Percentiles rank a stretch among this genome's conserved stretches.
Conservation (phyloP, 192 early-diverging fungal genomes). For the Dispira parvispora region DNA sequence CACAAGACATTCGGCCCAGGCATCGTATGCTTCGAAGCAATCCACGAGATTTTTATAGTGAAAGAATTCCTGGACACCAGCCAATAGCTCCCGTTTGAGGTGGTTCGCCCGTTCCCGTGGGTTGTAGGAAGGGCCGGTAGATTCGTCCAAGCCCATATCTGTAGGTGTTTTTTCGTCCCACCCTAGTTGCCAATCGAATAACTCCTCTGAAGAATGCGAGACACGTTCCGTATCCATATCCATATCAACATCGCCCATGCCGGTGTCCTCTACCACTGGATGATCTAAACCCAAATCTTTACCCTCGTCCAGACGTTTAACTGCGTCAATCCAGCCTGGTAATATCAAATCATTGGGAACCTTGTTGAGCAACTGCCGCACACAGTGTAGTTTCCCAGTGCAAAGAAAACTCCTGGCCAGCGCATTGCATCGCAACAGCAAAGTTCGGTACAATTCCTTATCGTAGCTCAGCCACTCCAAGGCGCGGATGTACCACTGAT, state of each 20-base stretch:
- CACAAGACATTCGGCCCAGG: background rate
- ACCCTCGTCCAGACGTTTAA: background rate
- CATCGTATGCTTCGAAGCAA: slow-evolving; percentile 27
- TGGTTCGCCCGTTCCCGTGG: background rate
- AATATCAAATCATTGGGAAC: slow-evolving; percentile 27
- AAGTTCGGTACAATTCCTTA: slow-evolving; percentile 23
- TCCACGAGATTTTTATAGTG: slow-evolving; percentile 25
- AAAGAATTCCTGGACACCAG: slow-evolving; percentile 15
- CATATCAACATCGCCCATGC: slow-evolving; percentile 13
- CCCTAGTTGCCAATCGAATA: no score
- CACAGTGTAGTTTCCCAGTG: slow-evolving; percentile 28
- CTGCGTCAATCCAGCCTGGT: slow-evolving; percentile 20
- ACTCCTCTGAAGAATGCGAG: no score
- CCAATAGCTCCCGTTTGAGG: background rate
- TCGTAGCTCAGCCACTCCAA: slow-evolving; percentile 41
- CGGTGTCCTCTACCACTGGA: background rate
- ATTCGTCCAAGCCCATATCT: background rate
- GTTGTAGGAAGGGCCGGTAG: background rate
- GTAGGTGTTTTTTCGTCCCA: background rate
- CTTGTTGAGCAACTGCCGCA: slow-evolving; percentile 24
- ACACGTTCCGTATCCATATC: background rate
- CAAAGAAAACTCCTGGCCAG: slow-evolving; percentile 36
- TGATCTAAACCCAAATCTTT: background rate
- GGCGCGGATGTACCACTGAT: slow-evolving; percentile 28
- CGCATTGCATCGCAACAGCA: slow-evolving; percentile 24